These are phyloP conservation scores for Eremothecium sinecaudum DNA, from an alignment of 1,139 yeast genomes.

Conservation along the genomic window DNA sequence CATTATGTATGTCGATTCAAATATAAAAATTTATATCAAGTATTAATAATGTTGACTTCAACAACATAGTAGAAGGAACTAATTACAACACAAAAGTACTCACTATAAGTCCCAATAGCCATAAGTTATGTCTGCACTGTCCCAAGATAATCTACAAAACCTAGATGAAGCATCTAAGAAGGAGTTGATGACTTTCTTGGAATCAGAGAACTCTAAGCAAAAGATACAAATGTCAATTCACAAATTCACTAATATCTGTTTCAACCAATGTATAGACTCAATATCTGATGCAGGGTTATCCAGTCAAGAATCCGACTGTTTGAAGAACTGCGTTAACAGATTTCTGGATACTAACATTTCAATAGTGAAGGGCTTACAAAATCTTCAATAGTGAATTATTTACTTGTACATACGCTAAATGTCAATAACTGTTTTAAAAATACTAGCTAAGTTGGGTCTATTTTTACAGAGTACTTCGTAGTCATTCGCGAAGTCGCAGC, in stretches of 20 bases:
- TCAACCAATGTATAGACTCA: constrained; percentile 68
- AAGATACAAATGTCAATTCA: constrained; percentile 83
- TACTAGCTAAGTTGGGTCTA: background rate
- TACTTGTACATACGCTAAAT: constrained; percentile 2
- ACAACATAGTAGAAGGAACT: no score
- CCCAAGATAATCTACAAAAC: constrained; percentile 50
- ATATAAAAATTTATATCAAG: no score
- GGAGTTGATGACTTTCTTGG: constrained; percentile 68
- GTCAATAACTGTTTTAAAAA: background rate
- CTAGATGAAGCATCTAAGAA: constrained; percentile 65
- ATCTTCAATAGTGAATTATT: constrained; percentile 16
- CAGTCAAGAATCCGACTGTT: constrained; percentile 57
- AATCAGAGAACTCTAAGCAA: constrained; percentile 76
- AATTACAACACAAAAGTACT: no score
- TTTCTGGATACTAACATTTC: constrained; percentile 81
- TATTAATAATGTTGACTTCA: no score
- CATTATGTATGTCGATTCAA: no score
- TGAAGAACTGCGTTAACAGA: constrained; percentile 73
- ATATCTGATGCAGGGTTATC: constrained; percentile 46
- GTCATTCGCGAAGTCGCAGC: constrained; percentile 12
- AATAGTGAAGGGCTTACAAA: constrained; percentile 52
- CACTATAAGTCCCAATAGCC: no score
- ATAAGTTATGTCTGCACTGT: constrained; percentile 56
- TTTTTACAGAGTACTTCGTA: background rate
- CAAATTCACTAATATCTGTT: constrained; percentile 81